Evolutionary conservation across 2,329 filamentous ascomycete species (phyloP).

Genomic region (Trichoderma cornu-damae): DNA sequence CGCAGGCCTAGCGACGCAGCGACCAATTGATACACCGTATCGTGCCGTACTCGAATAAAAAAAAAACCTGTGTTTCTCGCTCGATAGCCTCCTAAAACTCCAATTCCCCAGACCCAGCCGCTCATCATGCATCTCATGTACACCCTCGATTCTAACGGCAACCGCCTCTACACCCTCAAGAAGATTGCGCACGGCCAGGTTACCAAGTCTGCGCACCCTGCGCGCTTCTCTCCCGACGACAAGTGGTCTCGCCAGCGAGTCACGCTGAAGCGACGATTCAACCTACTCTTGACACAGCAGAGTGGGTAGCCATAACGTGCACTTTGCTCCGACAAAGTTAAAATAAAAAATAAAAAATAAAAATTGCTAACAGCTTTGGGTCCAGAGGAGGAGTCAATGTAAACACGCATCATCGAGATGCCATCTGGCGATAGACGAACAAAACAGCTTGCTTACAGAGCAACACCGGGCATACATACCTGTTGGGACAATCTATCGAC

Average conservation of each 20-base stretch:
- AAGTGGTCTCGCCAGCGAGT: constrained; percentile 97
- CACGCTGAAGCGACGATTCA: constrained; percentile 89
- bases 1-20: neutral
- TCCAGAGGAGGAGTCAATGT: constrained; percentile 17
- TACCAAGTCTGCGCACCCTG: constrained; percentile 93
- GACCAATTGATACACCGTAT: neutral
- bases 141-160: constrained; percentile 75
- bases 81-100: neutral
- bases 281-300: constrained; percentile 77
- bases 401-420: neutral
- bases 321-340: too few relatives aligned
- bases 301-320: too few relatives aligned
- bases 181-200: constrained; percentile 79
- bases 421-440: neutral
- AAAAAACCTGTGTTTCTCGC: too few relatives aligned
- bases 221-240: constrained; percentile 95
- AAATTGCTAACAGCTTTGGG: neutral
- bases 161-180: constrained; percentile 91
- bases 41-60: neutral
- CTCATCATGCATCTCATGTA: constrained; percentile 64
- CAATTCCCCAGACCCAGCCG: neutral
- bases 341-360: too few relatives aligned
- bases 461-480: too few relatives aligned
- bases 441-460: neutral
- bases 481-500: neutral